Conservation (phyloP, 108 stramenopile species). For the Tribonema minus region DNA sequence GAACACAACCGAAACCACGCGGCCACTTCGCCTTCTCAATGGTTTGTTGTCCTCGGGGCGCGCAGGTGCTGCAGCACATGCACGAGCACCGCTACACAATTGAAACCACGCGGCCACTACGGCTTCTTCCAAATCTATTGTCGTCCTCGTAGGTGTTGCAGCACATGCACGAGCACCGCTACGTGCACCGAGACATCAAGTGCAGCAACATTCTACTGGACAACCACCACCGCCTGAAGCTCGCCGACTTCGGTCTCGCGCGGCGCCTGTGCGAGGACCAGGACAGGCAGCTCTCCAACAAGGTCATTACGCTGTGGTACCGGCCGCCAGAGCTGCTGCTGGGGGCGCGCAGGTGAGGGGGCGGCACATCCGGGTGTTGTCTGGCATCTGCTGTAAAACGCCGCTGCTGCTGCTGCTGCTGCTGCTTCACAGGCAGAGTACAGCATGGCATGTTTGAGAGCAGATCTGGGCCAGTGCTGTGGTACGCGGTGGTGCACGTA, state of each 20-base stretch:
- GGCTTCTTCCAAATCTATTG: too few species aligned
- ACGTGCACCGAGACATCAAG: constrained; percentile 71
- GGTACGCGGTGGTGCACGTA: too few species aligned
- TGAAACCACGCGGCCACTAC: too few species aligned
- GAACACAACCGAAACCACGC: too few species aligned
- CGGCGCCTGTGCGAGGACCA: constrained; percentile 37
- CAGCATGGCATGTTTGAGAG: too few species aligned
- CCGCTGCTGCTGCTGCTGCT: too few species aligned
- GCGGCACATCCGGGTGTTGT: too few species aligned
- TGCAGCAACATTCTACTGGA: constrained; percentile 65
- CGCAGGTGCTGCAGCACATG: constrained; percentile 41
- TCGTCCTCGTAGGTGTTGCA: too few species aligned
- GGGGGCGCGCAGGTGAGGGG: constrained; percentile 6
- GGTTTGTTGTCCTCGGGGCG: background rate
- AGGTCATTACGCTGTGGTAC: constrained; percentile 57
- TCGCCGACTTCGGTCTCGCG: constrained; percentile 70
- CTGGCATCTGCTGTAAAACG: too few species aligned
- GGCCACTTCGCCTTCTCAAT: too few species aligned
- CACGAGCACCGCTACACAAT: constrained; percentile 59
- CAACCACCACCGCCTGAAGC: constrained; percentile 56
- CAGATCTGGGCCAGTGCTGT: too few species aligned
- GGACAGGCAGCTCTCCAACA: constrained; percentile 15
- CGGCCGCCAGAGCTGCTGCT: constrained; percentile 57
- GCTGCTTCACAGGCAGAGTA: too few species aligned
- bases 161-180: constrained; percentile 60